A percentile compares a stretch with the other conserved stretches of the same genome.
Conservation (phyloP, 805 yeast species). For the Lipomyces chichibuensis region DNA sequence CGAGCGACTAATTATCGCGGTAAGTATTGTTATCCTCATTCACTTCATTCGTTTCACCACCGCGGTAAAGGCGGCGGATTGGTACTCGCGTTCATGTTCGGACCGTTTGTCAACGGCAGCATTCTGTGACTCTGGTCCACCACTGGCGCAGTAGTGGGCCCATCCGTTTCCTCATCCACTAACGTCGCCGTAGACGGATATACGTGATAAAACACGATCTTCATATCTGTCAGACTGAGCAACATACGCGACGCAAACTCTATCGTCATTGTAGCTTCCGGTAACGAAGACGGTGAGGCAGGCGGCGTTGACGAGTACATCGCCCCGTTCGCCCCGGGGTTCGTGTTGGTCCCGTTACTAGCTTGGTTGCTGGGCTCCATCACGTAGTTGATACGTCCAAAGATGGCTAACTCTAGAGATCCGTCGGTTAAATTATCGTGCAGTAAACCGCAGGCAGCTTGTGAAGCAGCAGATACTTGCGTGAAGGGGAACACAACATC, state of each 20-base stretch:
- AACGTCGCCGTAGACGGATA: slow-evolving; percentile 20
- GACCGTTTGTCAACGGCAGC: background rate
- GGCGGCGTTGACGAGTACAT: background rate
- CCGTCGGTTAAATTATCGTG: background rate
- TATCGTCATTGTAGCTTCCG: slow-evolving; percentile 8
- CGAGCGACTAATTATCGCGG: background rate
- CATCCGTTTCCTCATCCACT: slow-evolving; percentile 7
- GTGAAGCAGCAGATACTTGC: background rate
- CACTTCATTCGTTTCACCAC: background rate
- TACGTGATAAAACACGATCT: slow-evolving; percentile 15
- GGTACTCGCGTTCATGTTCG: background rate
- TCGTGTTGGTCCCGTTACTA: background rate
- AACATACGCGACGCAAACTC: slow-evolving; percentile 21
- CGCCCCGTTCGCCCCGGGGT: background rate
- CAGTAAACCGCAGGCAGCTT: background rate
- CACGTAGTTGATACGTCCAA: slow-evolving; percentile 21
- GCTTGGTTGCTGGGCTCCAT: slow-evolving; percentile 11
- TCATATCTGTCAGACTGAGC: slow-evolving; percentile 16
- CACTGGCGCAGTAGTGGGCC: background rate
- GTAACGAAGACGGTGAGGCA: background rate
- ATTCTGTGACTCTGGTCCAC: background rate
- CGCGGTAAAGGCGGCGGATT: background rate
- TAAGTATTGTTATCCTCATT: too few relatives aligned
- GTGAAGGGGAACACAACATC: slow-evolving; percentile 19
- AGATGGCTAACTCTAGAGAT: slow-evolving; percentile 16